Conservation (phyloP, 495 filamentous ascomycete species). For the Aspergillus panamensis region DNA sequence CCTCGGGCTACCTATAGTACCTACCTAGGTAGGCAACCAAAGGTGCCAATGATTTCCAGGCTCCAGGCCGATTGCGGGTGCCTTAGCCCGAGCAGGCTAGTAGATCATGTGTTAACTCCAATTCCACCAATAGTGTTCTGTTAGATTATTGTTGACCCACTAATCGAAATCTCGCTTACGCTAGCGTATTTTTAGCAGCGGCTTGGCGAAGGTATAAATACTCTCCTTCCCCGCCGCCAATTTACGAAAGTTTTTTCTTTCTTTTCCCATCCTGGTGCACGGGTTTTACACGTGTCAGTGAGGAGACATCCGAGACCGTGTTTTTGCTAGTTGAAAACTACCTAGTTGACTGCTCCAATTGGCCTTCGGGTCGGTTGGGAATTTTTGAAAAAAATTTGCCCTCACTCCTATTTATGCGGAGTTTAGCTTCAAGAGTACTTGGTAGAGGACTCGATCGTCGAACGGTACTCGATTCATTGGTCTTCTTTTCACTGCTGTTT, state of each 20-base stretch:
- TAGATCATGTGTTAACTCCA: neutral
- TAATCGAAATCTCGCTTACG: constrained; percentile 25
- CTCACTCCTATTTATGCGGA: constrained; percentile 23
- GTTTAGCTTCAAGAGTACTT: constrained; percentile 18
- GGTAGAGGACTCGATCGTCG: neutral
- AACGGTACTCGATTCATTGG: constrained; percentile 13
- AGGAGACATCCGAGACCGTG: constrained; percentile 56
- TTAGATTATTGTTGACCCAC: neutral
- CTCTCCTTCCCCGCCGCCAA: constrained; percentile 7
- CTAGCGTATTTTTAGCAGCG: constrained; percentile 23
- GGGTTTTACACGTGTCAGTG: constrained; percentile 56
- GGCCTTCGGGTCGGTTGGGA: constrained; percentile 46
- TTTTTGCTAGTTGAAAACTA: constrained; percentile 63
- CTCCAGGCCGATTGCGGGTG: neutral
- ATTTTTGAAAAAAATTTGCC: constrained; percentile 47
- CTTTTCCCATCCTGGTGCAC: constrained; percentile 50
- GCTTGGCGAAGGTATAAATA: constrained; percentile 26
- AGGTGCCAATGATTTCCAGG: no score
- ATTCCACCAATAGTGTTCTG: neutral
- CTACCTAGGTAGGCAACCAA: no score
- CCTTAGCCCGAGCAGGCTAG: neutral
- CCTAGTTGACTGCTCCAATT: constrained; percentile 46
- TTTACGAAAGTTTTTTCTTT: constrained; percentile 38
- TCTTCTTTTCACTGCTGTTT: constrained; percentile 48
- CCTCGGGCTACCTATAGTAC: no score